A percentile compares a stretch with the other conserved stretches of the same genome.
These are phyloP conservation scores for Peronospora belbahrii DNA, from an alignment of 352 stramenopile genomes.

Conservation along the genomic window DNA sequence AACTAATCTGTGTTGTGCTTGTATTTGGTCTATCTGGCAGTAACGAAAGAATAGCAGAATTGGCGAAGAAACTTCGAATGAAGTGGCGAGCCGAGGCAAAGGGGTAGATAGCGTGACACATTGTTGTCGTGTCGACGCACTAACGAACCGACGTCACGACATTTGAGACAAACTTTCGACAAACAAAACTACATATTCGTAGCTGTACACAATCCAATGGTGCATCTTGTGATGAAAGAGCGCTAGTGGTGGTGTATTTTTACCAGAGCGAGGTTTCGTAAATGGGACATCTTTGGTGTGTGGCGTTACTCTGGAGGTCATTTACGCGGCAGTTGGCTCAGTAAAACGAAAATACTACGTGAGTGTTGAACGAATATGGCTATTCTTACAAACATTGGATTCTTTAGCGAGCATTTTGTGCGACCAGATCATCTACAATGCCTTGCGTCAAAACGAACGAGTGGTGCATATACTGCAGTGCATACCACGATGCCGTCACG, in stretches of 20 bases:
- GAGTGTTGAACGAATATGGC: constrained; percentile 18
- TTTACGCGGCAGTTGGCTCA: constrained; percentile 4
- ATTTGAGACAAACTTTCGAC: constrained; percentile 1
- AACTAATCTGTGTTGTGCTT: background rate
- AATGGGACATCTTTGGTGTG: background rate
- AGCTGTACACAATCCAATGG: constrained; percentile 6
- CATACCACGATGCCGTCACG: constrained; percentile 78
- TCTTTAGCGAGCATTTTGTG: too few relatives aligned
- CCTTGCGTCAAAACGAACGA: too few relatives aligned
- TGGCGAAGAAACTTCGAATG: constrained; percentile 55
- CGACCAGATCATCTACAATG: too few relatives aligned
- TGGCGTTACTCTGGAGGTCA: background rate
- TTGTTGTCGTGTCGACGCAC: constrained; percentile 1
- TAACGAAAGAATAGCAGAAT: constrained; percentile 51
- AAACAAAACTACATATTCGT: constrained; percentile 10
- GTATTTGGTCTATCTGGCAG: constrained; percentile 29
- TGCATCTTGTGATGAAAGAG: constrained; percentile 1
- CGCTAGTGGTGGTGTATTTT: constrained; percentile 6
- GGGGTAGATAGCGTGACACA: constrained; percentile 5
- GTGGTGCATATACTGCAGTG: constrained; percentile 92
- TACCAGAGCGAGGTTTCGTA: constrained; percentile 5
- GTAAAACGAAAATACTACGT: constrained; percentile 14
- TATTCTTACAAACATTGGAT: too few relatives aligned
- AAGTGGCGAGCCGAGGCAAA: constrained; percentile 67
- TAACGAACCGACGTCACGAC: background rate